Base-by-base conservation (phyloP, 1,139 yeast genomes). In the Geotrichum aggregatum region DNA sequence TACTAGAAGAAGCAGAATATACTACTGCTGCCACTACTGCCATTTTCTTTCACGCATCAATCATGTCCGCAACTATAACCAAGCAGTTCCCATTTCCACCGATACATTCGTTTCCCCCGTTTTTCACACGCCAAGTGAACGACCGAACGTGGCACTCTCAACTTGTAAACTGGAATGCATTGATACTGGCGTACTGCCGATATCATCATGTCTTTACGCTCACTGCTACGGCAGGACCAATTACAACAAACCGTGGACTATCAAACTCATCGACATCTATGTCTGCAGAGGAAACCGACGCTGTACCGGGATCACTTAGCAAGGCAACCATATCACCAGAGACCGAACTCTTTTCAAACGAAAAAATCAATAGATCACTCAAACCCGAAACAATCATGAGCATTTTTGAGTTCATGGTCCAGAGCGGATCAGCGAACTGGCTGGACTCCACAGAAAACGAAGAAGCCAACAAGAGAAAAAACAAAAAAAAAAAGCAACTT, bases 41-140 rank as follows among this genome's bases (percentile, higher is more conserved):
- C 28, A 24, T 24, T 5, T 24, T 8, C 5, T 5, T 8, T 24
- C 28, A 24, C 28, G 8, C 28, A 24, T 24, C 5, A 8, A 24
- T 5, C 28, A 24, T 24, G 28, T 24, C 28, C 7, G 8, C 36
- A 34, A 14, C 36, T 13, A 14, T n/a, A n/a, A 34, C 36, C 14
- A n/a, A 5, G 36, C 36, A 14, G 28, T 54, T 54, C 33, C 52
- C 50, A 14, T 83, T 82, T 62, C 96, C 96, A 6, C 74, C 82
- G 48, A 86, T 91, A 40, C 87, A 88, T 68, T 74, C 83, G 41
- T 92, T 88, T 68, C 97, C 97, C 6, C 98, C 98, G 0, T 79
- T 92, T 61, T 92, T 84, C 70, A 92, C 98, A 4, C 76, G 81
- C 55, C 98, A 92, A 68, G 89, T 94, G 35, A 92, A 92, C 62